Evolutionary conservation across 768 basidiomycete species (phyloP).

Genomic region (Pulveroboletus frians): DNA sequence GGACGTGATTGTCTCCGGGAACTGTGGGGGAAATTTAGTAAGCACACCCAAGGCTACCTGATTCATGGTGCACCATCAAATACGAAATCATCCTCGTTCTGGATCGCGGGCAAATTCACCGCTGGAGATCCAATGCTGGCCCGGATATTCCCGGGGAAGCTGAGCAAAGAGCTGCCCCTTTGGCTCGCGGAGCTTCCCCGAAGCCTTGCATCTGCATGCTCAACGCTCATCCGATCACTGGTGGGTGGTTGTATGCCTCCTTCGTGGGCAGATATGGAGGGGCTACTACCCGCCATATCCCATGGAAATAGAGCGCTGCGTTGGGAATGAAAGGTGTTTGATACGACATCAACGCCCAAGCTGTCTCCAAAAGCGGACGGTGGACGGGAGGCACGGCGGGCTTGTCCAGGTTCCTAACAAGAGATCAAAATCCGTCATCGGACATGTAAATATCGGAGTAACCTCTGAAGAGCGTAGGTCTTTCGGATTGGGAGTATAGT

Average conservation of each 20-base stretch:
- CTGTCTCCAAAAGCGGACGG: constrained; percentile 47
- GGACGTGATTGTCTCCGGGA: constrained; percentile 23
- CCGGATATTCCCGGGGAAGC: constrained; percentile 40
- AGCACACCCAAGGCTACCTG: background rate
- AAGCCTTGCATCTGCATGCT: constrained; percentile 47
- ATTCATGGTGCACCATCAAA: constrained; percentile 50
- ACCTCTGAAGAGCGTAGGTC: constrained; percentile 57
- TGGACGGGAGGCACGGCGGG: constrained; percentile 61
- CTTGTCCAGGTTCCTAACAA: constrained; percentile 79
- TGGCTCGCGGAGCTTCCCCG: constrained; percentile 52
- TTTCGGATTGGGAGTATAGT: constrained; percentile 13
- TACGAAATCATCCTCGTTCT: constrained; percentile 55
- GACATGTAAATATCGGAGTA: constrained; percentile 27
- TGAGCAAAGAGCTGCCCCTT: constrained; percentile 55
- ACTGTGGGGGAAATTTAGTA: constrained; percentile 21
- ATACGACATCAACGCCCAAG: constrained; percentile 42
- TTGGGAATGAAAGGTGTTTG: constrained; percentile 48
- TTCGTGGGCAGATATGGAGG: constrained; percentile 40
- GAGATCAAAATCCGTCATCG: constrained; percentile 9
- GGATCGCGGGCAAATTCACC: constrained; percentile 35
- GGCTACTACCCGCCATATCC: constrained; percentile 74
- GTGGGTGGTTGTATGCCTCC: constrained; percentile 31
- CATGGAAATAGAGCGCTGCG: constrained; percentile 73
- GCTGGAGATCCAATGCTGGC: constrained; percentile 48
- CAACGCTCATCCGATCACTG: constrained; percentile 46